phyloP scores from a whole-genome alignment of 1,284 basidiomycete genomes.

The Ceratobasidium papillatum region DNA sequence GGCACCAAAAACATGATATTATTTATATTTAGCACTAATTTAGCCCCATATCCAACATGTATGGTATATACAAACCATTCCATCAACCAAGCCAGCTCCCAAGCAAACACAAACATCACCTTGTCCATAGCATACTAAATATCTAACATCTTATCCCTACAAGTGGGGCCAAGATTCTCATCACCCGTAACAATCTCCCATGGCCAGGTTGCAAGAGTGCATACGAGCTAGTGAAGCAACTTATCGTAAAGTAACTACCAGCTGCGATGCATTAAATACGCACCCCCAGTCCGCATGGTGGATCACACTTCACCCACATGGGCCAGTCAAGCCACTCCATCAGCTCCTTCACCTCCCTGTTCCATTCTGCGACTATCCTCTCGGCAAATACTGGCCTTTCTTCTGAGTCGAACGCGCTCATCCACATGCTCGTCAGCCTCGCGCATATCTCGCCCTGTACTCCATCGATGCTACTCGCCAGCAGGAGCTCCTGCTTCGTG shows the following conservation, averaged over 20 bases:
- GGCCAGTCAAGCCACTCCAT: constrained; percentile 61
- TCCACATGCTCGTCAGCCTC: constrained; percentile 58
- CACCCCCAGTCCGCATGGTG: constrained; percentile 56
- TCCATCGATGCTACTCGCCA: constrained; percentile 1
- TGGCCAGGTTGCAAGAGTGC: background rate
- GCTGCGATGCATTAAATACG: constrained; percentile 24
- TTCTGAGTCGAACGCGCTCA: constrained; percentile 50
- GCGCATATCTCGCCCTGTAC: constrained; percentile 51
- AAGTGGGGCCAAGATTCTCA: background rate
- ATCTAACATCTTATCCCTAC: background rate
- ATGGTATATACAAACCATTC: no score
- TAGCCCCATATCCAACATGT: no score
- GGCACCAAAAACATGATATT: no score
- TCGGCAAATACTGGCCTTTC: constrained; percentile 10
- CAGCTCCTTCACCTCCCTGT: constrained; percentile 49
- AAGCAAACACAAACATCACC: background rate
- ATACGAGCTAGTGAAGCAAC: background rate
- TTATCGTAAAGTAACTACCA: background rate
- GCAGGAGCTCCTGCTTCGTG: constrained; percentile 6
- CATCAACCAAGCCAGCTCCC: no score
- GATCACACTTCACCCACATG: constrained; percentile 59
- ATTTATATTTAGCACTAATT: no score
- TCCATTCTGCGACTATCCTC: constrained; percentile 49
- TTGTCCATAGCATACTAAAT: no score
- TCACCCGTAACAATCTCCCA: background rate